Percentiles rank a stretch among this genome's conserved stretches.
Conservation (phyloP, 495 filamentous ascomycete genomes). For the Polyplosphaeria fusca region DNA sequence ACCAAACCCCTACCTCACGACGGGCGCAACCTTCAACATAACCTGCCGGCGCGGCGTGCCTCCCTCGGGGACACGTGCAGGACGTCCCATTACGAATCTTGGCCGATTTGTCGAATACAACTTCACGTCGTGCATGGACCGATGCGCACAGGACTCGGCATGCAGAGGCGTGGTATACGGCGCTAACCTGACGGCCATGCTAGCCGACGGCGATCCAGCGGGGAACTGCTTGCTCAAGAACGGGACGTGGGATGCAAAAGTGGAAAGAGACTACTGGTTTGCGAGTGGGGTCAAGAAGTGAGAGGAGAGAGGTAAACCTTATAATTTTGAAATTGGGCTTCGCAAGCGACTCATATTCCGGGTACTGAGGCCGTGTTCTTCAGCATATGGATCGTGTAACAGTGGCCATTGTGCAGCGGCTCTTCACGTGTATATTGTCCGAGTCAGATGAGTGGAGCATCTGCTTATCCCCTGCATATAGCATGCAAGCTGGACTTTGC, state of each 20-base stretch:
- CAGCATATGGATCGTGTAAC: too few relatives aligned
- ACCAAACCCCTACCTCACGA: conserved; percentile 3
- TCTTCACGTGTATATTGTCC: too few relatives aligned
- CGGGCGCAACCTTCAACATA: conserved; percentile 13
- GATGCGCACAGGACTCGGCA: neutral
- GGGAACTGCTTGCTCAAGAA: conserved; percentile 18
- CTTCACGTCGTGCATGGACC: conserved; percentile 6
- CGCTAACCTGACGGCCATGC: conserved; percentile 9
- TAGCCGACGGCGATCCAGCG: conserved; percentile 9
- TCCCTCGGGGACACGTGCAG: neutral
- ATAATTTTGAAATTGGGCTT: too few relatives aligned
- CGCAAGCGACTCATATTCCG: too few relatives aligned
- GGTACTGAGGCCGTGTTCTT: too few relatives aligned
- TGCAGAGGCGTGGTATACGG: conserved; percentile 6
- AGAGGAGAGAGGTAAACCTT: too few relatives aligned
- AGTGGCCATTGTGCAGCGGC: too few relatives aligned
- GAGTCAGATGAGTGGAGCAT: too few relatives aligned
- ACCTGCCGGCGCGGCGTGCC: conserved; percentile 8
- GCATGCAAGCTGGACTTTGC: too few relatives aligned
- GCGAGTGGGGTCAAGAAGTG: conserved; percentile 3
- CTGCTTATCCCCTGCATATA: too few relatives aligned
- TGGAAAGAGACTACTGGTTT: neutral
- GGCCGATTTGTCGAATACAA: neutral
- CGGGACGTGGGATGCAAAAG: conserved; percentile 5
- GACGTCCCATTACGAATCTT: neutral